phyloP scores from a whole-genome alignment of 2,329 filamentous ascomycete genomes.

The Ophiocordyceps camponoti-rufipedis region DNA sequence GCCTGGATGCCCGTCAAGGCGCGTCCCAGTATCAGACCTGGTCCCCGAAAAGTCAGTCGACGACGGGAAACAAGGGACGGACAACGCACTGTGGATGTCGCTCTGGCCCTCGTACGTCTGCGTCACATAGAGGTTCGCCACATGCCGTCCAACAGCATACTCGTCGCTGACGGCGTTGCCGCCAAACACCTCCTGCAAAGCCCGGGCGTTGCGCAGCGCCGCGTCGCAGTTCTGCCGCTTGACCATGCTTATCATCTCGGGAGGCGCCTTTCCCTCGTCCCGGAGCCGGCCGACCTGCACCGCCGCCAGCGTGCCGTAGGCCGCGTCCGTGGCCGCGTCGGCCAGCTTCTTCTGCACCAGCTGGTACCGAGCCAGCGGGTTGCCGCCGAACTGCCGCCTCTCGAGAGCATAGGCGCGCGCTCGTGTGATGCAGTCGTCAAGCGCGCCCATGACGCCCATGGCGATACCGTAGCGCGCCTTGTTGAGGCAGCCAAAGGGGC shows the following conservation, averaged over 20 bases:
- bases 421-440: conserved; percentile 77
- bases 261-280: conserved; percentile 70
- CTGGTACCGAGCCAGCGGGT: conserved; percentile 90
- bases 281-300: conserved; percentile 86
- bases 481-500: conserved; percentile 89
- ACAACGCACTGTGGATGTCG: conserved; percentile 75
- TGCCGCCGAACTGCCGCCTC: conserved; percentile 88
- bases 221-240: conserved; percentile 96
- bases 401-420: conserved; percentile 79
- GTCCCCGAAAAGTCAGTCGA: conserved; percentile 3
- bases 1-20: conserved; percentile 63
- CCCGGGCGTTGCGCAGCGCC: conserved; percentile 61
- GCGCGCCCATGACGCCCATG: conserved; percentile 79
- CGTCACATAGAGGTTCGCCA: conserved; percentile 89
- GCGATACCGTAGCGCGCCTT: conserved; percentile 87
- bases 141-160: conserved; percentile 86
- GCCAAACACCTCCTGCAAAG: conserved; percentile 87
- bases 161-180: conserved; percentile 98
- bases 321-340: conserved; percentile 78
- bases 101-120: conserved; percentile 98
- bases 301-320: conserved; percentile 77
- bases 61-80: background rate
- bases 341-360: conserved; percentile 95
- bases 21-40: conserved; percentile 49
- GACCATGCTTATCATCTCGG: conserved; percentile 94